Base-by-base conservation (phyloP, 1,284 basidiomycete species). In the Boletus sp. region DNA sequence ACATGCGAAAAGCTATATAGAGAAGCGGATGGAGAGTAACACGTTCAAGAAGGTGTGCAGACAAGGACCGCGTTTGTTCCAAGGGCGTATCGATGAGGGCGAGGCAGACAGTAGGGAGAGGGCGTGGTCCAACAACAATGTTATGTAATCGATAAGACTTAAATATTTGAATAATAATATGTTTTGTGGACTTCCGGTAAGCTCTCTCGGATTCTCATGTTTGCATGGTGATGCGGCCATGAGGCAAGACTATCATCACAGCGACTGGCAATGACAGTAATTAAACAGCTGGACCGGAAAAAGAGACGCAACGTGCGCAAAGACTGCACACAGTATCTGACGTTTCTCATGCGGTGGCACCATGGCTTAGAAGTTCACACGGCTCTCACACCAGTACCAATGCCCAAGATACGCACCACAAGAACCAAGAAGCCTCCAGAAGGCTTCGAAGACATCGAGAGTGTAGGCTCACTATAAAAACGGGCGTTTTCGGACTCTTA, bases 381-480 rank as follows among this genome's bases (percentile, higher is more conserved):
- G 49, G 47, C 16, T n/a, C 34, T 51, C 23, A 41, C 44, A 16
- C 42, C 23, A 13, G 23, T 56, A 49, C 72, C 57, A 57, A 97
- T 99, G 95, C 95, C 95, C 35, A 94, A 91, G 69, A 96, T 99
- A 66, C 82, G 83, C 61, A 99, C 96, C 22, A 86, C 85, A 44
- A 83, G 95, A 59, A 97, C 96, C 8, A 97, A 95, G 74, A 82
- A 84, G 52, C 94, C 95, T 32, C 96, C 96, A 46, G 94, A 97
- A 71, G 96, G 96, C 7, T 99, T 82, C 60, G 96, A 99, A 67
- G 96, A 99, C 53, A 94, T 98, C 48, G 93, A 95, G 65, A 68
- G 72, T 39, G 88, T 88, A 61, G 33, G 80, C 65, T 32, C 27
- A 2, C 22, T 5, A 13, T 49, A 22, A 39, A 22, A 16, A 34